Evolutionary conservation across 352 stramenopile genomes (phyloP).

Genomic region (Stephanocyclus meneghinianus): DNA sequence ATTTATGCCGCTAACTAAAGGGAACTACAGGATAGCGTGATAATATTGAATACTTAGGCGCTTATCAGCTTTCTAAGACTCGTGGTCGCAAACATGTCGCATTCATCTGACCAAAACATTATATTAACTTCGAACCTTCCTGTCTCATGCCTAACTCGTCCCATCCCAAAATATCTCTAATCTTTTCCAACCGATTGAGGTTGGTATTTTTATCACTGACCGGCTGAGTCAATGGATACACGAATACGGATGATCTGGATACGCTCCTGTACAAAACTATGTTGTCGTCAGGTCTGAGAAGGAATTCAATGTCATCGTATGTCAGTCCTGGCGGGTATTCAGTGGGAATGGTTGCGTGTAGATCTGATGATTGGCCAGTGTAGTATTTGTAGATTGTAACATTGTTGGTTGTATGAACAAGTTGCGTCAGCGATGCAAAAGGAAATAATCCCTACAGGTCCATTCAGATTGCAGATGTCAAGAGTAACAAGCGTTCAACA

Average conservation of each 20-base stretch:
- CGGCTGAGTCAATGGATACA: constrained; percentile 81
- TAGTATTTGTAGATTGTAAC: background rate
- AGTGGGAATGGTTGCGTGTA: constrained; percentile 71
- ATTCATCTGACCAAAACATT: background rate
- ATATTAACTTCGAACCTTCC: constrained; percentile 58
- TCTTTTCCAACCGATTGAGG: constrained; percentile 74
- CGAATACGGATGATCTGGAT: constrained; percentile 71
- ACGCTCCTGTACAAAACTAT: constrained; percentile 75
- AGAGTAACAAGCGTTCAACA: too few species aligned
- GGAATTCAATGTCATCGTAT: constrained; percentile 81
- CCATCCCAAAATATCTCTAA: constrained; percentile 72
- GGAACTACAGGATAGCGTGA: too few species aligned
- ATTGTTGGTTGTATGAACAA: background rate
- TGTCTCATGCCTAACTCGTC: constrained; percentile 66
- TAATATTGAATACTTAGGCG: too few species aligned
- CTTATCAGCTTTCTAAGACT: background rate
- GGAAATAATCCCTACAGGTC: too few species aligned
- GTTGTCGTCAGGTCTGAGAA: constrained; percentile 73
- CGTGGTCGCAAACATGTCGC: background rate
- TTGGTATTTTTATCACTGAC: constrained; percentile 79
- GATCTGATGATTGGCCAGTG: constrained; percentile 35
- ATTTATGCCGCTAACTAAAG: too few species aligned
- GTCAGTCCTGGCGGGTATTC: constrained; percentile 58
- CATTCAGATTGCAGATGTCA: too few species aligned
- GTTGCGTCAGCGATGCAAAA: too few species aligned